phyloP scores from a whole-genome alignment of 805 yeast genomes.

The Barnettozyma vustinii region DNA sequence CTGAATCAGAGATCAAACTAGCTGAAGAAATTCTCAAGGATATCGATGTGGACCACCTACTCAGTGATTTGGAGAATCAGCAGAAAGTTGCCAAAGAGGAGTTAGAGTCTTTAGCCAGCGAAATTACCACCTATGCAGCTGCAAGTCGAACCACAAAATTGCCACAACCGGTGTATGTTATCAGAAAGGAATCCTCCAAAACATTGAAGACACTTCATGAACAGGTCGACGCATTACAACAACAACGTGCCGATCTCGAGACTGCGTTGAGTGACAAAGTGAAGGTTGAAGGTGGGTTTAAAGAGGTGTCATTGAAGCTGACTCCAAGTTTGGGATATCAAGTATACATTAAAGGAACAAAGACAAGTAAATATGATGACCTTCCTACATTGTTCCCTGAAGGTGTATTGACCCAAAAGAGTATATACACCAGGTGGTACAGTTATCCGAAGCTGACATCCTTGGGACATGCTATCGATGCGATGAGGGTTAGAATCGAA shows the following conservation, averaged over 20 bases:
- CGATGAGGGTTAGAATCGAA: constrained; percentile 41
- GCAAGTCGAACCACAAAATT: not conserved
- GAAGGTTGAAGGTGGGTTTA: constrained; percentile 21
- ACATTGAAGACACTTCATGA: constrained; percentile 11
- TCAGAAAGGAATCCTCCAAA: constrained; percentile 11
- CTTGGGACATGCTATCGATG: constrained; percentile 45
- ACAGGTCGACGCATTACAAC: constrained; percentile 23
- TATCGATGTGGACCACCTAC: constrained; percentile 35
- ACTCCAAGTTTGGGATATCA: constrained; percentile 42
- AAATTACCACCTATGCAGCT: not conserved
- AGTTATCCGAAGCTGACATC: constrained; percentile 44
- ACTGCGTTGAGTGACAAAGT: constrained; percentile 9
- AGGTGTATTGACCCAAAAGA: constrained; percentile 32
- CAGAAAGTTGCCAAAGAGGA: constrained; percentile 5
- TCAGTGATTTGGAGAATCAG: constrained; percentile 1
- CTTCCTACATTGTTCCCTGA: constrained; percentile 10
- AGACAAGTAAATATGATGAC: constrained; percentile 11
- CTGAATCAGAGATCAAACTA: constrained; percentile 36
- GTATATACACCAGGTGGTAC: constrained; percentile 41
- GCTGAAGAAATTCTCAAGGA: constrained; percentile 38
- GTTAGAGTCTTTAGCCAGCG: constrained; percentile 1
- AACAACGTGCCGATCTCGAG: not conserved
- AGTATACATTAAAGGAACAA: constrained; percentile 35
- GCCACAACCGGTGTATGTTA: not conserved
- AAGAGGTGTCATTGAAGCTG: constrained; percentile 32